A percentile compares a stretch with the other conserved stretches of the same genome.
These are phyloP conservation scores for Leptographium galeiforme DNA, from an alignment of 2,329 filamentous ascomycete genomes.

Conservation along the genomic window DNA sequence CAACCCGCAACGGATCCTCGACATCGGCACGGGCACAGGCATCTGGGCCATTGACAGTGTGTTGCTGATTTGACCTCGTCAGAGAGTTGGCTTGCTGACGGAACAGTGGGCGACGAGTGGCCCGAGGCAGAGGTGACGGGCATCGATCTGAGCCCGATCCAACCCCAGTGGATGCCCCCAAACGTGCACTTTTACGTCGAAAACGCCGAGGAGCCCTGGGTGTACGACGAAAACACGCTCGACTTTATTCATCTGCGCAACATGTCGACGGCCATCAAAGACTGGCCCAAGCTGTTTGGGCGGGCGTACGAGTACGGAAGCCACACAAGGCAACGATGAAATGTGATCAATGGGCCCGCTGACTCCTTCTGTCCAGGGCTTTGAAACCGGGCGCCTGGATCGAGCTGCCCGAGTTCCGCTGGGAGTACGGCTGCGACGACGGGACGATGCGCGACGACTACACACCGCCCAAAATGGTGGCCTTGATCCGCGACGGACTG, in stretches of 20 bases:
- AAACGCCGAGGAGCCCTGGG: slow-evolving; percentile 33
- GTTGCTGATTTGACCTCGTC: background rate
- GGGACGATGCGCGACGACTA: slow-evolving; percentile 18
- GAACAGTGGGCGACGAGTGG: slow-evolving; percentile 5
- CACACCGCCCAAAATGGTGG: slow-evolving; percentile 3
- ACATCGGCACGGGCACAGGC: slow-evolving; percentile 16
- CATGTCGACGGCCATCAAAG: slow-evolving; percentile 36
- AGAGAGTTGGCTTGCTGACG: background rate
- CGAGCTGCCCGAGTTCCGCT: slow-evolving; percentile 21
- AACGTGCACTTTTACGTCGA: slow-evolving; percentile 11
- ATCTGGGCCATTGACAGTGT: slow-evolving; percentile 15
- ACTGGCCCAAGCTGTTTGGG: slow-evolving; percentile 27
- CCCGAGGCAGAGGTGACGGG: slow-evolving; percentile 28
- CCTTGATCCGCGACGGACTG: background rate
- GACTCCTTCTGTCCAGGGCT: slow-evolving; percentile 4
- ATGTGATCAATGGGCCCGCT: background rate
- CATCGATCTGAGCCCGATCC: slow-evolving; percentile 29
- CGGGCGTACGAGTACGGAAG: slow-evolving; percentile 1
- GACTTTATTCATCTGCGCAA: slow-evolving; percentile 47
- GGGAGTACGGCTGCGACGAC: slow-evolving; percentile 13
- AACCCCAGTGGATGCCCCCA: slow-evolving; percentile 30
- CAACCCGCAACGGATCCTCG: slow-evolving; percentile 12
- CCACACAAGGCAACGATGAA: background rate
- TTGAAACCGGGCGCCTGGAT: slow-evolving; percentile 28
- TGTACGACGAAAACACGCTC: slow-evolving; percentile 33